These are phyloP conservation scores for Xylaria longipes DNA, from an alignment of 495 filamentous ascomycete species.

Conservation along the genomic window DNA sequence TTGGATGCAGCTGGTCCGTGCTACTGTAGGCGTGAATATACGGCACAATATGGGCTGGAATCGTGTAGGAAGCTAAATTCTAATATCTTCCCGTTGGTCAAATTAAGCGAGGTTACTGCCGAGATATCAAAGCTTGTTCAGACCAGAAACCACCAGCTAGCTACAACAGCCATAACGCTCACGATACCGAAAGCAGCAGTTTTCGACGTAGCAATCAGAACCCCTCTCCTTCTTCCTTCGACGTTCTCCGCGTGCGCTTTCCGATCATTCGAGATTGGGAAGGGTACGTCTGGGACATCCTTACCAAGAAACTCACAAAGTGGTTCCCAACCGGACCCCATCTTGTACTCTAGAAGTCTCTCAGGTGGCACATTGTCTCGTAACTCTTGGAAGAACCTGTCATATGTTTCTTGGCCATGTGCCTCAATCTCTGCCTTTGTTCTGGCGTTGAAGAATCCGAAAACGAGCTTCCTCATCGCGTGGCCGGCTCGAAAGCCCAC, in stretches of 20 bases:
- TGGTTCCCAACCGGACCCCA: constrained; percentile 55
- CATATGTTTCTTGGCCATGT: neutral
- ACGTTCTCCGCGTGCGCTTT: neutral
- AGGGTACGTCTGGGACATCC: constrained; percentile 47
- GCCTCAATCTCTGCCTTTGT: neutral
- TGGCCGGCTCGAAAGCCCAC: neutral
- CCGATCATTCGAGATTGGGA: constrained; percentile 49
- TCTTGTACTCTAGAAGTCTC: constrained; percentile 48
- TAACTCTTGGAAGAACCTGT: constrained; percentile 21
- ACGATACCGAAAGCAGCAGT: neutral
- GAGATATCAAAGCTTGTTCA: neutral
- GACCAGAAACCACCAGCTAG: neutral
- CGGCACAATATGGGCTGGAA: too few relatives aligned
- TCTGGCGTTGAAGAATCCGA: neutral
- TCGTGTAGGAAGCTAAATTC: too few relatives aligned
- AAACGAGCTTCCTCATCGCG: neutral
- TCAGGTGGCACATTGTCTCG: constrained; percentile 30
- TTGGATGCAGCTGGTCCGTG: too few relatives aligned
- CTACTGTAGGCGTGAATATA: too few relatives aligned
- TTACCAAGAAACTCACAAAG: constrained; percentile 53
- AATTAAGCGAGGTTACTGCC: neutral
- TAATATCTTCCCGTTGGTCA: neutral
- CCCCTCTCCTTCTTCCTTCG: neutral
- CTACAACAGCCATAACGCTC: neutral
- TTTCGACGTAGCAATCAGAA: neutral